These are phyloP conservation scores for Diaporthe velutina DNA, from an alignment of 2,329 filamentous ascomycete genomes.

Conservation along the genomic window DNA sequence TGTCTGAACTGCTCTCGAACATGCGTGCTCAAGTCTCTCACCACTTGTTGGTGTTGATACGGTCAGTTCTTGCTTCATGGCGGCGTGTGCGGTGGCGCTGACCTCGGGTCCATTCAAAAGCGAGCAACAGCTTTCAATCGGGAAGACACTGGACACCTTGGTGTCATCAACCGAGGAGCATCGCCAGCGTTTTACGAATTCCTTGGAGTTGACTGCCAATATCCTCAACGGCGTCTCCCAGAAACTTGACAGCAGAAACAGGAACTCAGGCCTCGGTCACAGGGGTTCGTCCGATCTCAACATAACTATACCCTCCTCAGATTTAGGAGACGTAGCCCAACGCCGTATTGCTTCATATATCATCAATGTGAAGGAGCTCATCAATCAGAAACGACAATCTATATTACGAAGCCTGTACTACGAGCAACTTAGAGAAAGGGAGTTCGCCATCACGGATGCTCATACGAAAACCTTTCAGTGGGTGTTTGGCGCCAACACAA, in stretches of 20 bases:
- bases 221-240: not conserved
- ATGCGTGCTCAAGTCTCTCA: conserved; percentile 13
- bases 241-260: not conserved
- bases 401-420: conserved; percentile 17
- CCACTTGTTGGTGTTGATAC: conserved; percentile 14
- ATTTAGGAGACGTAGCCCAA: not conserved
- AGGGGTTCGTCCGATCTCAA: not conserved
- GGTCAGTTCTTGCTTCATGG: not conserved
- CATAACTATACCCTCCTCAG: not conserved
- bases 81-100: not conserved
- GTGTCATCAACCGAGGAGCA: not conserved
- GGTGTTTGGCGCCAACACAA: not conserved
- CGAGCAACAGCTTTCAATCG: not conserved
- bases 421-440: conserved; percentile 20
- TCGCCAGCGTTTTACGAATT: not conserved
- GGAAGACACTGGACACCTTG: not conserved
- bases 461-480: conserved; percentile 29
- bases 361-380: not conserved
- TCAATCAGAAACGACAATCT: not conserved
- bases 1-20: not conserved
- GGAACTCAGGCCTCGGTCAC: not conserved
- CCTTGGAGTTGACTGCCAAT: not conserved
- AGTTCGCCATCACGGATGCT: conserved; percentile 25
- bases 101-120: not conserved
- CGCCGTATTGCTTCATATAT: not conserved